phyloP scores from a whole-genome alignment of 2,329 filamentous ascomycete genomes.

The Ophiosphaerella narmari region DNA sequence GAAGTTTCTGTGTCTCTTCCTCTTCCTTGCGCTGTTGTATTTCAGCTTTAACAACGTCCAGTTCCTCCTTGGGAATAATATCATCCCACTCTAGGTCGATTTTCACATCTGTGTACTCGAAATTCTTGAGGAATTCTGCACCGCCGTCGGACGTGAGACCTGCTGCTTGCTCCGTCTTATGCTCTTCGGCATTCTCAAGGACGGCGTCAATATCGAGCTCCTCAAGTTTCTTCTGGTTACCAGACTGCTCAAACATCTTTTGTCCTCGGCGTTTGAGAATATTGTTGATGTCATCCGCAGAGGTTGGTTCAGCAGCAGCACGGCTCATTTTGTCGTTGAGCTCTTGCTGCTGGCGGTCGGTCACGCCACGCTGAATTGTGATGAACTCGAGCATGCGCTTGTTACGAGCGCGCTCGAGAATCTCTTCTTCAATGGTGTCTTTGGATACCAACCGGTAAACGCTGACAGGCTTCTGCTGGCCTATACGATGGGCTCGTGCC shows the following conservation, averaged over 20 bases:
- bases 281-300: conserved; percentile 91
- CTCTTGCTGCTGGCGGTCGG: conserved; percentile 86
- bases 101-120: conserved; percentile 96
- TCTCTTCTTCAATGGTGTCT: conserved; percentile 97
- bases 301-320: conserved; percentile 77
- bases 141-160: conserved; percentile 94
- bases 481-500: conserved; percentile 97
- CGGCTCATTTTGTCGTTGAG: conserved; percentile 70
- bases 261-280: conserved; percentile 98
- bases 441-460: conserved; percentile 97
- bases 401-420: conserved; percentile 92
- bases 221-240: conserved; percentile 94
- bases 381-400: conserved; percentile 97
- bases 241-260: conserved; percentile 97
- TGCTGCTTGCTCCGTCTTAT: conserved; percentile 93
- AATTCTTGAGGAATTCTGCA: conserved; percentile 88
- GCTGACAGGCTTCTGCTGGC: conserved; percentile 92
- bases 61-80: conserved; percentile 92
- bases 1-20: conserved; percentile 77
- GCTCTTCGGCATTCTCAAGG: conserved; percentile 93
- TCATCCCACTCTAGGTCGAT: conserved; percentile 97
- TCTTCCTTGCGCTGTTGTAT: conserved; percentile 85
- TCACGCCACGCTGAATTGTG: conserved; percentile 95
- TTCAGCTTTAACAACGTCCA: conserved; percentile 86
- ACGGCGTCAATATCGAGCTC: conserved; percentile 98